Base-by-base conservation (phyloP, 2,329 filamentous ascomycete species). In the Allantophomopsis cytisporea region DNA sequence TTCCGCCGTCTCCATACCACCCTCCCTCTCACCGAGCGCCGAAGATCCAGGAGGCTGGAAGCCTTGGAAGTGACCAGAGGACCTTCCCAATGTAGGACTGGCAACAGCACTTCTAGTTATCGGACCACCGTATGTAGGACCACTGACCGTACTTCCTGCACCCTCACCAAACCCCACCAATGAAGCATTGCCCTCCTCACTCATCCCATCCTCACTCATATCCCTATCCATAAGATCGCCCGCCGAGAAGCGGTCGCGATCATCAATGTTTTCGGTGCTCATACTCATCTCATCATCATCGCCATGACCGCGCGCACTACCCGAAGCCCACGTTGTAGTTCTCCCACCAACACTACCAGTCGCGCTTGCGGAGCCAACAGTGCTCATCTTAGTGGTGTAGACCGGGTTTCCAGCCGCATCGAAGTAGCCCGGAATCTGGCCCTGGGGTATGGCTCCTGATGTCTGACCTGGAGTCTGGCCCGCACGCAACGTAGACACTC, bases 81-180 rank as follows among this genome's bases (percentile, higher is more conserved):
- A 50, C 28, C 56, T 56, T 39, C 48, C 56, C 12, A 57, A 47
- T 12, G 56, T 54, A 10, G 60, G 55, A 49, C 62, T 58, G 42
- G 54, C 43, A n/a, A 42, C 41, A 32, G 48, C 49, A 60, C 45
- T 54, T 61, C 47, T 64, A 59, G 5, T 23, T 38, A 64, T 58
- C 36, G 70, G 56, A 43, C 71, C 61, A 56, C 73, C 65, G 61
- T 83, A 71, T 54, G 83, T 82, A 31, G 84, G 84, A 0, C 86
- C 86, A 43, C 79, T 85, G 41, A 88, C 79, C 5, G 86, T 86
- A 57, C 82, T 86, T 49, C 81, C 84, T 8, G 89, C 88, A 28
- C 88, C 89, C 58, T 95, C 88, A 37, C 89, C 89, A 50, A 95
- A 95, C 0, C 83, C 89, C 8, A 95, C 89, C 5, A 95, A 68